Conservation (phyloP, 805 yeast species). For the Peterozyma xylosa region DNA sequence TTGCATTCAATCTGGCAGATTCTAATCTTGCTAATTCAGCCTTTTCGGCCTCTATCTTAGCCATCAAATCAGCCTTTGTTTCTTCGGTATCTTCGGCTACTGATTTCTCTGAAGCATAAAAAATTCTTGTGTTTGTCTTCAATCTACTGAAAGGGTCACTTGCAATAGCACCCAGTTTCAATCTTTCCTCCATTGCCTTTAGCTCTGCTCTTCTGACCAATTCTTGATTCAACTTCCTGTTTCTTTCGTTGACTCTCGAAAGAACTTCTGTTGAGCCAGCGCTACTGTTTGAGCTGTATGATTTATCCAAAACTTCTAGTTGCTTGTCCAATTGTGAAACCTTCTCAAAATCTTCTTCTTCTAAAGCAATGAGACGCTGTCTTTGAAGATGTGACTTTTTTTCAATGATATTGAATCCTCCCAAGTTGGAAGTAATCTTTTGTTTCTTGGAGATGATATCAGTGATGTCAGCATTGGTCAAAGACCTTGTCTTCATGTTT, state of each 20-base stretch:
- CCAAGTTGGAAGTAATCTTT: slow-evolving; percentile 45
- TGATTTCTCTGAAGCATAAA: slow-evolving; percentile 37
- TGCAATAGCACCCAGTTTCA: slow-evolving; percentile 35
- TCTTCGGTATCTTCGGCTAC: not conserved
- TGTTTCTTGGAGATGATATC: slow-evolving; percentile 71
- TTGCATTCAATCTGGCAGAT: slow-evolving; percentile 1
- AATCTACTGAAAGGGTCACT: slow-evolving; percentile 86
- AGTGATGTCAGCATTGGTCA: slow-evolving; percentile 70
- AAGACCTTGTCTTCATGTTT: slow-evolving; percentile 53
- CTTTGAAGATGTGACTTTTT: slow-evolving; percentile 66
- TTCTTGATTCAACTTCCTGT: slow-evolving; percentile 73
- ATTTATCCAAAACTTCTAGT: slow-evolving; percentile 28
- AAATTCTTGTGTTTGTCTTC: slow-evolving; percentile 79
- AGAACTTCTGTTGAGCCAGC: slow-evolving; percentile 17
- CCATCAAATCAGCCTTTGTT: slow-evolving; percentile 1
- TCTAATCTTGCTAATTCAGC: not conserved
- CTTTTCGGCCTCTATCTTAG: slow-evolving; percentile 1
- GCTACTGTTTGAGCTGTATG: slow-evolving; percentile 13
- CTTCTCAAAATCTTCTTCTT: slow-evolving; percentile 37
- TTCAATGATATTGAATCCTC: slow-evolving; percentile 70
- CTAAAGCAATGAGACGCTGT: slow-evolving; percentile 69
- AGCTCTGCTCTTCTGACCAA: slow-evolving; percentile 76
- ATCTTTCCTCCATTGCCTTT: slow-evolving; percentile 42
- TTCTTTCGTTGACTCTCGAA: slow-evolving; percentile 74
- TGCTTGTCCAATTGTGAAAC: slow-evolving; percentile 38